Evolutionary conservation across 192 early-diverging fungal genomes (phyloP).

Genomic region (Phycomyces nitens): DNA sequence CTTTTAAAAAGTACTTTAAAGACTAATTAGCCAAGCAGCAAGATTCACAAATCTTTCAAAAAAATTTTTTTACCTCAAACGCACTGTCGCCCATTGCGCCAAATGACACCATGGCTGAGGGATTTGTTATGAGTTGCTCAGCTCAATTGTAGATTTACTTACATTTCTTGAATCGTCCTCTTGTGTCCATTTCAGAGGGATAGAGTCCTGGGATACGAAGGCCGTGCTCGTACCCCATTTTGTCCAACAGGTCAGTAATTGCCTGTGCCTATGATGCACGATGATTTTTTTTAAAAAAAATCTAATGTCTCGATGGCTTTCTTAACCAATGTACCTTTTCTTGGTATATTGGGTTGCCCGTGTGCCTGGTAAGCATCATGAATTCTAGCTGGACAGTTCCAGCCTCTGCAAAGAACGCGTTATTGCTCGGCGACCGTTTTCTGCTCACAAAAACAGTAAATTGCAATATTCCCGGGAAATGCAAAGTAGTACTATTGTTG

Average conservation of each 20-base stretch:
- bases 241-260: slow-evolving; percentile 27
- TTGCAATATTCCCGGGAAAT: too few relatives aligned
- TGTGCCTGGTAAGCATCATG: slow-evolving; percentile 71
- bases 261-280: slow-evolving; percentile 21
- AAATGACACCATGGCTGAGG: slow-evolving; percentile 21
- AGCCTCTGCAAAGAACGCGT: slow-evolving; percentile 14
- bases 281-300: background rate
- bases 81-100: slow-evolving; percentile 53
- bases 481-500: too few relatives aligned
- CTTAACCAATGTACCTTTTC: slow-evolving; percentile 35
- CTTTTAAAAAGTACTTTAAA: slow-evolving; percentile 56
- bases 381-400: slow-evolving; percentile 74
- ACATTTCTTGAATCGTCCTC: slow-evolving; percentile 28
- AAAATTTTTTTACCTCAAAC: slow-evolving; percentile 47
- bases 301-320: background rate
- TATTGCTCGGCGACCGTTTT: background rate
- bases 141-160: slow-evolving; percentile 42
- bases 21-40: background rate
- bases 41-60: background rate
- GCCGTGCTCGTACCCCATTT: slow-evolving; percentile 23
- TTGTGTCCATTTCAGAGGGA: slow-evolving; percentile 49
- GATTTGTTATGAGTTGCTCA: slow-evolving; percentile 38
- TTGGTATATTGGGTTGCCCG: slow-evolving; percentile 63
- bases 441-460: background rate
- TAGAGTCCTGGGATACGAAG: slow-evolving; percentile 58